Evolutionary conservation across 2,329 filamentous ascomycete genomes (phyloP).

Genomic region (Alternaria metachromatica): DNA sequence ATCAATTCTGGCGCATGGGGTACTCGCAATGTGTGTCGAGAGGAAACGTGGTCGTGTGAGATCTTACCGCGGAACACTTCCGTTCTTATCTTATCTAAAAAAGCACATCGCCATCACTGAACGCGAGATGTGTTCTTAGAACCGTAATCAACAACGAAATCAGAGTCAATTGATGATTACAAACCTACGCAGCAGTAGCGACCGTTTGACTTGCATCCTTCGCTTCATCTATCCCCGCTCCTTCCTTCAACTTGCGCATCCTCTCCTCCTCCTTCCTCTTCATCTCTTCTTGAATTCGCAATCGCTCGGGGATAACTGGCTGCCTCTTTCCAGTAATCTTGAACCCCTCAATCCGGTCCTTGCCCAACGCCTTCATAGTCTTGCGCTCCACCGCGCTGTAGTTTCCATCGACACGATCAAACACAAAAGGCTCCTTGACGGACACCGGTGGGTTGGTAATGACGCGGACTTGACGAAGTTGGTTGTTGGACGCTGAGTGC

Average conservation of each 20-base stretch:
- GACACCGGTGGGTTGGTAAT: conserved; percentile 64
- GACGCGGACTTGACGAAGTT: conserved; percentile 55
- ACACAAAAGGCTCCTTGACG: conserved; percentile 60
- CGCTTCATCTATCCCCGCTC: conserved; percentile 11
- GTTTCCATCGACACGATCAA: conserved; percentile 57
- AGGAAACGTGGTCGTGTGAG: background rate
- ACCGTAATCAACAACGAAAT: background rate
- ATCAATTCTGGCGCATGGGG: background rate
- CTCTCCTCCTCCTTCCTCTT: conserved; percentile 57
- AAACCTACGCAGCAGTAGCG: conserved; percentile 3
- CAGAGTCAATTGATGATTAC: background rate
- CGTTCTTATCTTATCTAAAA: background rate
- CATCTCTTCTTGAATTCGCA: conserved; percentile 59
- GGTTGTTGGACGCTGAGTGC: conserved; percentile 62
- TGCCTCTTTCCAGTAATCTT: conserved; percentile 59
- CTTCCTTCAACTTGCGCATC: conserved; percentile 44
- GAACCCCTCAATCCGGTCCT: conserved; percentile 60
- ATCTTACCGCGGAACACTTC: background rate
- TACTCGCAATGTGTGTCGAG: background rate
- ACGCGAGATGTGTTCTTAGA: background rate
- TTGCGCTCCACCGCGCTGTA: conserved; percentile 65
- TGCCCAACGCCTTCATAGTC: conserved; percentile 59
- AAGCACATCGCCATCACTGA: background rate
- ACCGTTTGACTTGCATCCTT: background rate
- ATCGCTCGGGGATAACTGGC: conserved; percentile 57